A percentile compares a stretch with the other conserved stretches of the same genome.
These are phyloP conservation scores for Aureobasidium melanogenum DNA, from an alignment of 2,329 filamentous ascomycete species.

Conservation along the genomic window DNA sequence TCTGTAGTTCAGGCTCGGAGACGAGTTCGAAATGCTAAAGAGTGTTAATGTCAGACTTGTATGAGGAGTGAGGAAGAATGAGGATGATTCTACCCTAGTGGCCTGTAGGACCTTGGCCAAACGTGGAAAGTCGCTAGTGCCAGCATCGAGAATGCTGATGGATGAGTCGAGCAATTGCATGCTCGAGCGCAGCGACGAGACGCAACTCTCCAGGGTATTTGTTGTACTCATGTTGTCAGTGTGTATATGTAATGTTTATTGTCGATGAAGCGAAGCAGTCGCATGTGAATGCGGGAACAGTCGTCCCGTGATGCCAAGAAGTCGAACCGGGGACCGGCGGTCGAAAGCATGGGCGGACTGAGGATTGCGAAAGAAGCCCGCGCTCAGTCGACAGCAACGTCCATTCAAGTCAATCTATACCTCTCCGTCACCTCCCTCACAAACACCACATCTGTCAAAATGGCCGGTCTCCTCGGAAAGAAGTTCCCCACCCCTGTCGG, in stretches of 20 bases:
- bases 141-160: conserved; percentile 53
- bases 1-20: conserved; percentile 70
- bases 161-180: conserved; percentile 54
- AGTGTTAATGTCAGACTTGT: background rate
- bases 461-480: conserved; percentile 39
- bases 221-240: conserved; percentile 12
- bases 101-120: conserved; percentile 55
- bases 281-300: background rate
- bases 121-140: conserved; percentile 55
- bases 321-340: background rate
- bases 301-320: conserved; percentile 9
- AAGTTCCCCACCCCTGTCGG: conserved; percentile 43
- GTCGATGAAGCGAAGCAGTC: background rate
- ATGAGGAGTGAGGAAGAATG: background rate
- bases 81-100: conserved; percentile 40
- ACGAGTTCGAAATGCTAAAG: conserved; percentile 83
- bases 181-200: conserved; percentile 51
- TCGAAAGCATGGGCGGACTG: background rate
- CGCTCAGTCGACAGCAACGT: conserved; percentile 2
- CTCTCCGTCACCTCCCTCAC: conserved; percentile 10
- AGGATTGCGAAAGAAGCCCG: background rate
- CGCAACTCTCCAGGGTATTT: conserved; percentile 48
- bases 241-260: background rate
- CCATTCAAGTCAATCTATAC: conserved; percentile 2
- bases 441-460: conserved; percentile 21